Evolutionary conservation across 2,329 filamentous ascomycete genomes (phyloP), one percentile per base, ranked within the genome.

Genomic region (Parascedosporium putredinis): DNA sequence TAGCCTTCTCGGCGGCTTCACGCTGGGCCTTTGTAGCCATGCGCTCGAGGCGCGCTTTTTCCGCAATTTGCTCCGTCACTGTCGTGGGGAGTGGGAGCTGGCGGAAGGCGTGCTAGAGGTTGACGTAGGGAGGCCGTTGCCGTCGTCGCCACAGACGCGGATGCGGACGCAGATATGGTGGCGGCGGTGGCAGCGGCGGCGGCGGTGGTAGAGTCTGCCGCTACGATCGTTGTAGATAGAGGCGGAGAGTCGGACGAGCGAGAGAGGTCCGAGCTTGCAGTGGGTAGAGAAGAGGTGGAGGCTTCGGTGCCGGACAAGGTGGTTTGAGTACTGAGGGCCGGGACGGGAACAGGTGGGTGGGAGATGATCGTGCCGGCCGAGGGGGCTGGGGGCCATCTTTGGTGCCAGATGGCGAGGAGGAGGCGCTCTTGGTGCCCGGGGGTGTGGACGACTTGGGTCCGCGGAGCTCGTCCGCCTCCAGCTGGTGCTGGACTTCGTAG

Each of bases 401-500:
- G 51, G 38, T 53, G 50, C 16, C 27, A 7, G 36, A 9, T 16
- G 36, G 18, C 40, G 48, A 36, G 48, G 46, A 6, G 49, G 38
- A 5, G 49, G 51, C 14, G 50, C 25, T 22, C 40, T 34, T 20
- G 33, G 47, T 27, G 38, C 44, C 34, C 29, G 45, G 23, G 22
- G 45, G 31, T 27, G 51, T 29, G 50, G 48, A 55, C 46, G 43
- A 55, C 55, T 23, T 59, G 57, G n/a, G 58, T 58, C 24, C 44
- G 63, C 52, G 72, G 58, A 84, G 69, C 53, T 82, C 76, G 55
- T 87, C 82, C 23, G 76, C 76, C 57, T 84, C 81, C 40, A 88
- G 74, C 50, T 82, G 78, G 57, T 83, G 78, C 47, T 87, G 81
- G 3, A 94, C 88, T 55, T 87, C 83, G 59, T 86, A 83, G 57